Conservation (phyloP, 169 alveolate species). For the Perkinsus olseni region DNA sequence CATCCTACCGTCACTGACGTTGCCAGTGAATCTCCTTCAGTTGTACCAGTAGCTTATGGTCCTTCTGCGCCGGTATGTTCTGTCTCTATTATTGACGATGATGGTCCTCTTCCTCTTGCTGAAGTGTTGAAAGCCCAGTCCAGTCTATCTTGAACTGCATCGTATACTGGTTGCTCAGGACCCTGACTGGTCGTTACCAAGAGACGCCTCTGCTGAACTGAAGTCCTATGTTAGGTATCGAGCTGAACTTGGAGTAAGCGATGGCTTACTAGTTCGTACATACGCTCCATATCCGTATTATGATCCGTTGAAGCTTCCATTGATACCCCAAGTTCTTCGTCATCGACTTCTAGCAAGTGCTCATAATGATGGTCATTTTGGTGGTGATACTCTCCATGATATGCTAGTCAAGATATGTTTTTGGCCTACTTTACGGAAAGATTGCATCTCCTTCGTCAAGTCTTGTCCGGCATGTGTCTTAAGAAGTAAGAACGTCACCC, state of each 20-base stretch:
- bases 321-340: background rate
- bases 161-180: background rate
- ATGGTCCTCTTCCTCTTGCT: too few relatives aligned
- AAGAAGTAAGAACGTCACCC: background rate
- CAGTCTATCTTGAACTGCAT: background rate
- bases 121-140: background rate
- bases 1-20: too few relatives aligned
- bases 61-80: background rate
- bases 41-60: too few relatives aligned
- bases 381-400: background rate
- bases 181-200: too few relatives aligned
- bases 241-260: background rate
- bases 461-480: background rate
- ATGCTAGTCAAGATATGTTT: background rate
- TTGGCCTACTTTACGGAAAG: background rate
- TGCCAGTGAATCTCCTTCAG: too few relatives aligned
- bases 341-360: background rate
- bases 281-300: background rate
- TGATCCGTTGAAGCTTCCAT: background rate
- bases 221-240: background rate
- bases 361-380: background rate
- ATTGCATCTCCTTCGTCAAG: background rate
- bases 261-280: background rate
- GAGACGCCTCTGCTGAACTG: background rate
- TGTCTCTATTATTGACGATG: background rate